Conservation (phyloP, 805 yeast species). For the Lachancea meyersii region DNA sequence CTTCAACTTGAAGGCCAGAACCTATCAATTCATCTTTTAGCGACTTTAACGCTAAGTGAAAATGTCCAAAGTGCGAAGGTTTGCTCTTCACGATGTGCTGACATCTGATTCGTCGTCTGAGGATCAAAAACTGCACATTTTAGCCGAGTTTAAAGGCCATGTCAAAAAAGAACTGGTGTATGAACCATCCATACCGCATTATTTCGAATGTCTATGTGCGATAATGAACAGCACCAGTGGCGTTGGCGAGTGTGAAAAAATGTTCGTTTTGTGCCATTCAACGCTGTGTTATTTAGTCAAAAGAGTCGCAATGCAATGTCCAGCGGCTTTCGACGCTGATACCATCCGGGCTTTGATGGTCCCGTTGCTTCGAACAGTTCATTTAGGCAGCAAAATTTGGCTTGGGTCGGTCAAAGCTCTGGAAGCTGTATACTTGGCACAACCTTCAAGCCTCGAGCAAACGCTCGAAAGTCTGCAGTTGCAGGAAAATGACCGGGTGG, state of each 20-base stretch:
- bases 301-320: conserved; percentile 37
- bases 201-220: conserved; percentile 24
- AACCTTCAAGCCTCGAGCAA: conserved; percentile 14
- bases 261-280: conserved; percentile 27
- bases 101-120: not conserved
- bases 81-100: conserved; percentile 3
- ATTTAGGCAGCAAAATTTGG: conserved; percentile 27
- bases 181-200: conserved; percentile 17
- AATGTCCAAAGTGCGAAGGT: conserved; percentile 3
- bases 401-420: conserved; percentile 26
- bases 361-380: conserved; percentile 7
- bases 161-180: conserved; percentile 32
- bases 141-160: conserved; percentile 31
- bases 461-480: conserved; percentile 8
- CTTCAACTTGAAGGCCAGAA: not conserved
- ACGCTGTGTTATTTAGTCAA: conserved; percentile 41
- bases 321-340: conserved; percentile 10
- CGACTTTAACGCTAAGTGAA: not conserved
- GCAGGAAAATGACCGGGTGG: conserved; percentile 4
- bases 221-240: conserved; percentile 4
- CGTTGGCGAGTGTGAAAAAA: not conserved
- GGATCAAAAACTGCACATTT: conserved; percentile 16
- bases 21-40: not conserved
- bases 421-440: conserved; percentile 28
- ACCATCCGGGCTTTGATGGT: conserved; percentile 4